Base-by-base conservation (phyloP, 2,329 filamentous ascomycete genomes). In the Eutypa lata region DNA sequence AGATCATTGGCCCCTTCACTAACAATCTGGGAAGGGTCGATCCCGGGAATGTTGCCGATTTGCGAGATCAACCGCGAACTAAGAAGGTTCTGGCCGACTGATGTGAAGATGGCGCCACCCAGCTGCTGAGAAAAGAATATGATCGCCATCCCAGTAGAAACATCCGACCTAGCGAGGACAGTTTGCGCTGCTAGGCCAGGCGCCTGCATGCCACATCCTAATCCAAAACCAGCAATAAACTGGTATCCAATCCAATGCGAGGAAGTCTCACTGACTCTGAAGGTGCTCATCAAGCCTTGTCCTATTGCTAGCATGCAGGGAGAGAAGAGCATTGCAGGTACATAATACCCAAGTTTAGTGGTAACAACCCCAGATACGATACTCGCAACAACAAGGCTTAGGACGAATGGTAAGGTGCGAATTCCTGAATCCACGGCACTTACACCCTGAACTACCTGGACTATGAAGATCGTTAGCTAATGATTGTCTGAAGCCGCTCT, bases 211-310 rank as follows among this genome's bases (percentile, higher is more conserved):
- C 79, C 78, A 22, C 81, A 69, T 2, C 84, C 84, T 3, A 85
- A 63, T 1, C 83, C 83, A 47, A 83, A 77, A 18, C 84, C 84
- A 7, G 78, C 71, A 19, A 87, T 63, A 51, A 83, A 80, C 60
- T 86, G 81, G 60, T 74, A 86, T 13, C 73, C 80, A 51, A 85
- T 82, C 83, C 83, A 87, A 54, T 79, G 74, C 2, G 72, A 66
- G 1, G 76, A 73, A 2, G 69, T 67, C 14, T 78, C 79, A 48
- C 66, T 57, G 2, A 76, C 74, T 16, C 65, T 69, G 31, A 86
- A 76, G 0, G 81, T 86, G 51, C 75, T 83, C 59, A 87, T 70
- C 13, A 87, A 73, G 2, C 83, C 84, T 48, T 78, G 70, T 21
- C 81, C 82, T 8, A 81, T 57, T 7, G 78, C 70, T 72, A 76